A percentile compares a stretch with the other conserved stretches of the same genome.
phyloP scores from a whole-genome alignment of 805 yeast species.

The Metschnikowia arizonensis region DNA sequence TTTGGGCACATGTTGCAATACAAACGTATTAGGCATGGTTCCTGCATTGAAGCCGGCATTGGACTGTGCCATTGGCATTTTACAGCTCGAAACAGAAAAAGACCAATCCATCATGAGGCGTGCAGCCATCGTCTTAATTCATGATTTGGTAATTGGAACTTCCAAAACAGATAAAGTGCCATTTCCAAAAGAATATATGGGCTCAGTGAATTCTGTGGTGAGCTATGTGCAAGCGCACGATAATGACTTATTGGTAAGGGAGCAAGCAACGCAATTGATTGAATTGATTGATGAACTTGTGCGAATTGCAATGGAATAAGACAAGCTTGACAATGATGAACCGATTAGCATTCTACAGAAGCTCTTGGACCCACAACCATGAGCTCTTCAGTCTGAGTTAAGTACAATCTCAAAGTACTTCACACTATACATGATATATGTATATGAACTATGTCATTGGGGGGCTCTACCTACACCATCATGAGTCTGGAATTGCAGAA shows the following conservation, averaged over 20 bases:
- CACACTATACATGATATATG: too few species aligned
- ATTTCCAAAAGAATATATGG: slow-evolving; percentile 48
- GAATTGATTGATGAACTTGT: slow-evolving; percentile 30
- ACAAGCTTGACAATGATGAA: too few species aligned
- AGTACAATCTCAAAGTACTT: too few species aligned
- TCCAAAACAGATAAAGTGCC: slow-evolving; percentile 44
- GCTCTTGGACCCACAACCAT: too few species aligned
- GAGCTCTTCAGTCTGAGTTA: too few species aligned
- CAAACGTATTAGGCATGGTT: slow-evolving; percentile 51
- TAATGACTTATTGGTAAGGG: slow-evolving; percentile 54
- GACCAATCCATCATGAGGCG: slow-evolving; percentile 63
- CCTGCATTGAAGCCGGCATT: slow-evolving; percentile 50
- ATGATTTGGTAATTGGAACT: slow-evolving; percentile 52
- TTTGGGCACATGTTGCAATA: slow-evolving; percentile 65
- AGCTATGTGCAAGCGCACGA: slow-evolving; percentile 47
- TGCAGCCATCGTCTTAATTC: slow-evolving; percentile 65
- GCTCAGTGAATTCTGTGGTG: slow-evolving; percentile 39
- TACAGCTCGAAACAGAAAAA: slow-evolving; percentile 49
- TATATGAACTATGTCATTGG: too few species aligned
- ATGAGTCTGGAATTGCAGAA: too few species aligned
- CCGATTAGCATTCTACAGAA: too few species aligned
- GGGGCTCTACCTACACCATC: too few species aligned
- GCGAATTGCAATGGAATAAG: slow-evolving; percentile 13
- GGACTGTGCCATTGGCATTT: slow-evolving; percentile 74
- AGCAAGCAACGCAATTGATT: slow-evolving; percentile 44